phyloP scores from a whole-genome alignment of 164 flowering plant genomes.

The Cinnamomum chago region DNA sequence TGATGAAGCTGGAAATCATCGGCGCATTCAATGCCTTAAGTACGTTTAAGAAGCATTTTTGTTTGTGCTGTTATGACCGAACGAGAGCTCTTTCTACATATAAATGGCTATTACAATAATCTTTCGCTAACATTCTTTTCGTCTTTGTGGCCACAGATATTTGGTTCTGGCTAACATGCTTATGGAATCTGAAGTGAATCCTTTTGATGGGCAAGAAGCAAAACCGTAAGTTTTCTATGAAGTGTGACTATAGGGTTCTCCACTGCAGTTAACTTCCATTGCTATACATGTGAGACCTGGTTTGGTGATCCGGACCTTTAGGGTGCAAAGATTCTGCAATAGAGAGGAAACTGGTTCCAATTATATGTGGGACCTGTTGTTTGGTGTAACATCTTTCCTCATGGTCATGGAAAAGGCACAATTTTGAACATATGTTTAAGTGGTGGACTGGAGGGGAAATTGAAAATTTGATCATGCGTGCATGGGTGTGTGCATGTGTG shows the following conservation, averaged over 20 bases:
- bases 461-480: too few relatives aligned
- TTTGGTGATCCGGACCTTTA: not conserved
- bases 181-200: slow-evolving; percentile 97
- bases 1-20: slow-evolving; percentile 97
- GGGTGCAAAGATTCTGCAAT: too few relatives aligned
- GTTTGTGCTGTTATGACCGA: not conserved
- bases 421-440: too few relatives aligned
- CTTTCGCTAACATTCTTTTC: not conserved
- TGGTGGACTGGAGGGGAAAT: too few relatives aligned
- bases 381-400: too few relatives aligned
- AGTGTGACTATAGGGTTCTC: not conserved
- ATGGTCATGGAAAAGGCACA: too few relatives aligned
- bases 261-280: not conserved
- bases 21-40: slow-evolving; percentile 96
- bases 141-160: slow-evolving; percentile 35
- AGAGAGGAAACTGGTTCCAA: too few relatives aligned
- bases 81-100: not conserved
- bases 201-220: slow-evolving; percentile 97
- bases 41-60: slow-evolving; percentile 25
- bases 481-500: too few relatives aligned
- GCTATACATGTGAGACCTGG: not conserved
- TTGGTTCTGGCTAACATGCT: slow-evolving; percentile 95
- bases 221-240: slow-evolving; percentile 68
- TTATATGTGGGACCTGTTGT: too few relatives aligned
- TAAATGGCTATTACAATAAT: not conserved